These are phyloP conservation scores for Lumnitzera littorea DNA, from an alignment of 345 rosid species.

Conservation along the genomic window DNA sequence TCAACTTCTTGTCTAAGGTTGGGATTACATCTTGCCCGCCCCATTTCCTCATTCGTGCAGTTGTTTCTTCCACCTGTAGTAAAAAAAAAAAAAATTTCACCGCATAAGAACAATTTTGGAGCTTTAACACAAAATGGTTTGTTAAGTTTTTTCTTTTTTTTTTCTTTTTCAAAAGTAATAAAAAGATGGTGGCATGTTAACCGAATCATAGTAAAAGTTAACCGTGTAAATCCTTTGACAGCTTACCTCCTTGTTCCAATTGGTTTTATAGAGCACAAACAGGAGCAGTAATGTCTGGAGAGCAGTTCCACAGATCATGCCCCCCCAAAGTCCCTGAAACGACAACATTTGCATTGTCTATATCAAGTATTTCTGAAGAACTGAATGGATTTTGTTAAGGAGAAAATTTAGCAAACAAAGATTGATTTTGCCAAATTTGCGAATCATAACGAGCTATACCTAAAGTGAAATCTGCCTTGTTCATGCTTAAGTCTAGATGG, in stretches of 20 bases:
- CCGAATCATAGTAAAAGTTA: neutral
- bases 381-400: neutral
- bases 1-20: neutral
- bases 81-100: no score
- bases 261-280: constrained; percentile 49
- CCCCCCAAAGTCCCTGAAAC: constrained; percentile 66
- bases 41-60: constrained; percentile 59
- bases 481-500: no score
- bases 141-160: no score
- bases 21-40: constrained; percentile 34
- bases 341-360: no score
- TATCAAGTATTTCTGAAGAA: neutral
- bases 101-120: no score
- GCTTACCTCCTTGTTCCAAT: constrained; percentile 79
- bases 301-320: constrained; percentile 72
- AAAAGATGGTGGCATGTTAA: neutral
- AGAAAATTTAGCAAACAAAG: no score
- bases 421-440: no score
- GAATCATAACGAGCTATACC: no score
- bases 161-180: no score
- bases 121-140: no score
- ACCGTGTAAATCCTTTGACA: neutral
- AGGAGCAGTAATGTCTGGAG: constrained; percentile 59
- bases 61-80: constrained; percentile 57
- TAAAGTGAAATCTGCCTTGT: no score